Conservation (phyloP, 116 monocot genomes). For the Zostera marina region DNA sequence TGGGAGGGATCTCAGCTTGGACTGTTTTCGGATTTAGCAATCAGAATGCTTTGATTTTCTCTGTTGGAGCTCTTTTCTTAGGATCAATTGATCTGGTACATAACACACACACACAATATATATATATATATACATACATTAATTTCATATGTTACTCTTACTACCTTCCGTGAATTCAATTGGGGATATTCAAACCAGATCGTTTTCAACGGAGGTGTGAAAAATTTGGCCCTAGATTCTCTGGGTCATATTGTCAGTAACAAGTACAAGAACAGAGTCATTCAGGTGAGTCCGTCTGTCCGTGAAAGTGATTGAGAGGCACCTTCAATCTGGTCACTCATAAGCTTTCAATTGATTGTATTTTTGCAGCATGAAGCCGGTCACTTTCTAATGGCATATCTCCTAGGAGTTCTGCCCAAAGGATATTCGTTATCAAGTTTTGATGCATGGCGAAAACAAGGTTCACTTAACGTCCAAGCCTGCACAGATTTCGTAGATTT, state of each 20-base stretch:
- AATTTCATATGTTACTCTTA: no score
- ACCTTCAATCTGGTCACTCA: background rate
- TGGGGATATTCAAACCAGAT: conserved; percentile 15
- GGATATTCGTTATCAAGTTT: conserved; percentile 61
- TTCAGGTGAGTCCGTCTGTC: conserved; percentile 58
- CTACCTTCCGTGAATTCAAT: no score
- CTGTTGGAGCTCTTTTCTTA: conserved; percentile 44
- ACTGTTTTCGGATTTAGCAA: conserved; percentile 35
- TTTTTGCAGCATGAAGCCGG: conserved; percentile 74
- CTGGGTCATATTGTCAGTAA: conserved; percentile 50
- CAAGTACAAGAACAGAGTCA: conserved; percentile 76
- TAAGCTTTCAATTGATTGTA: background rate
- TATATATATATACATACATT: background rate
- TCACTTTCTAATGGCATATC: conserved; percentile 87
- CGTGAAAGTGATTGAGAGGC: no score
- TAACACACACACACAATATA: background rate
- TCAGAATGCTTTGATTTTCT: conserved; percentile 34
- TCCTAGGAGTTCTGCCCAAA: conserved; percentile 80
- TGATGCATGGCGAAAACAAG: conserved; percentile 56
- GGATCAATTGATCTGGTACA: conserved; percentile 66
- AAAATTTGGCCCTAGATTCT: conserved; percentile 50
- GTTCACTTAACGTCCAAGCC: conserved; percentile 86
- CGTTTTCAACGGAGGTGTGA: conserved; percentile 46
- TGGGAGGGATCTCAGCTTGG: conserved; percentile 55
- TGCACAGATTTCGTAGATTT: conserved; percentile 89